phyloP scores from a whole-genome alignment of 257 asterid species.

The Nicotiana obtusifolia region DNA sequence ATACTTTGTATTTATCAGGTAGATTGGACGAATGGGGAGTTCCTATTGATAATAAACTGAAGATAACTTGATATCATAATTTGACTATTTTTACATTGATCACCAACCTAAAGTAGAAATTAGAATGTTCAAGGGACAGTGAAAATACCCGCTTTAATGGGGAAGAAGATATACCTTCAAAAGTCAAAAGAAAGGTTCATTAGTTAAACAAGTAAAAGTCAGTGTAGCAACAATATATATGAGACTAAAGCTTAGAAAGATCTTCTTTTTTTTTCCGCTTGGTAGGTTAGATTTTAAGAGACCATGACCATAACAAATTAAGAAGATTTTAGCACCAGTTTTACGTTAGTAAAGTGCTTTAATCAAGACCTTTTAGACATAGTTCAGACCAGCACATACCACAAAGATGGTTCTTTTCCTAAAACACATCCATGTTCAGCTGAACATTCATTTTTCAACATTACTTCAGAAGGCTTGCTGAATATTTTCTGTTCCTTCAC shows the following conservation, averaged over 20 bases:
- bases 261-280: not conserved
- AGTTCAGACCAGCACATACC: slow-evolving; percentile 23
- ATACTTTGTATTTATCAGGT: not conserved
- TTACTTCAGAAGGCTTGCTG: slow-evolving; percentile 22
- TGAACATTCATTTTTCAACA: slow-evolving; percentile 46
- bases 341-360: slow-evolving; percentile 15
- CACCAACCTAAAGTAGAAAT: not conserved
- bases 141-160: slow-evolving; percentile 45
- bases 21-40: not conserved
- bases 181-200: slow-evolving; percentile 19
- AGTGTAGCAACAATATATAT: not conserved
- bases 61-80: not conserved
- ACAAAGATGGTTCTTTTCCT: slow-evolving; percentile 27
- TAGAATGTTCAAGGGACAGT: not conserved
- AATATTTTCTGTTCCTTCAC: slow-evolving; percentile 30
- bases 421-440: slow-evolving; percentile 49
- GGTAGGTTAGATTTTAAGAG: slow-evolving; percentile 17
- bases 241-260: not conserved
- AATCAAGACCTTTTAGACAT: not conserved
- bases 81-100: not conserved
- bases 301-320: slow-evolving; percentile 16
- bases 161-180: slow-evolving; percentile 44
- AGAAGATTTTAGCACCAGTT: not conserved
- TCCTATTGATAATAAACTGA: not conserved
- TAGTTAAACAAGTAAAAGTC: not conserved